Conservation (phyloP, 73 alveolate species). For the Diophrys appendiculata region DNA sequence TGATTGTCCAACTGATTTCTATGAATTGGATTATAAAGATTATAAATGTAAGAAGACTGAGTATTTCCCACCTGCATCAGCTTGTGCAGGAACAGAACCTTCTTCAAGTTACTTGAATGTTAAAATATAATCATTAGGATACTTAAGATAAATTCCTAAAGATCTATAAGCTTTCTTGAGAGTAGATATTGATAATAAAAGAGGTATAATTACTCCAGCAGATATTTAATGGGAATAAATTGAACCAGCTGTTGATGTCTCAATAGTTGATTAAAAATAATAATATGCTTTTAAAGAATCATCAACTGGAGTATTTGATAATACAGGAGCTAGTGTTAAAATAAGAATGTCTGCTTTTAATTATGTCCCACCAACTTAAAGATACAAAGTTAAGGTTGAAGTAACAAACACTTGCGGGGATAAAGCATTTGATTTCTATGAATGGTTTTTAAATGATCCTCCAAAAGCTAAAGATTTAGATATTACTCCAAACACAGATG, state of each 20-base stretch:
- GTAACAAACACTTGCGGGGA: background rate
- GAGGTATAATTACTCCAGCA: background rate
- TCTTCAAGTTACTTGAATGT: background rate
- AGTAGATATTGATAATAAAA: background rate
- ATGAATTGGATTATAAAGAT: background rate
- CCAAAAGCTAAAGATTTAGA: background rate
- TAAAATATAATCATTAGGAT: background rate
- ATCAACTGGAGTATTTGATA: background rate
- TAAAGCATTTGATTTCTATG: background rate
- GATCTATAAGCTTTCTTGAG: background rate
- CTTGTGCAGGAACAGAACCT: background rate
- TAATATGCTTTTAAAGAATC: background rate
- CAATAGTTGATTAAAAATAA: background rate
- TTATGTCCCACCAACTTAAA: slow-evolving; percentile 2
- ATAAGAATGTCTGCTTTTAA: slow-evolving; percentile 23
- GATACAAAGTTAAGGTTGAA: background rate
- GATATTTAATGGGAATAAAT: background rate
- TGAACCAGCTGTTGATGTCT: background rate
- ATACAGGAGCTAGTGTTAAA: background rate
- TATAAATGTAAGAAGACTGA: background rate
- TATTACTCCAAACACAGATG: background rate
- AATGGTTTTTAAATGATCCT: background rate
- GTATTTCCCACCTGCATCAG: background rate
- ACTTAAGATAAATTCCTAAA: background rate
- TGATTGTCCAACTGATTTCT: background rate